Percentiles rank a stretch among this genome's conserved stretches.
Conservation (phyloP, 139 green algal genomes). For the Coccomyxa sp. region DNA sequence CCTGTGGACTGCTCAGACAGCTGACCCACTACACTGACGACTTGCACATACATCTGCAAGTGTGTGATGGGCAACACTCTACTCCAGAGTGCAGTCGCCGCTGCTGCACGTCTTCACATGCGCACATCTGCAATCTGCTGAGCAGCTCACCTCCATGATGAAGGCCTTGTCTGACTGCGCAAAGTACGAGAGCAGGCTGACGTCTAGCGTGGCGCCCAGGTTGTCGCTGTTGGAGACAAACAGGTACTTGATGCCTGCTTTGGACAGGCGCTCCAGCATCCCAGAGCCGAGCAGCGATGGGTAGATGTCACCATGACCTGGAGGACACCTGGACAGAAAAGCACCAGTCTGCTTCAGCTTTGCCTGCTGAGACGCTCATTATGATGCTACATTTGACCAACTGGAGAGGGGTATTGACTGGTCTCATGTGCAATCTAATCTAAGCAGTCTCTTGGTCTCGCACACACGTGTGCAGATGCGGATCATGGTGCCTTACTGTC, state of each 20-base stretch:
- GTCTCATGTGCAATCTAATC: too few relatives aligned
- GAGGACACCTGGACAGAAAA: slow-evolving; percentile 83
- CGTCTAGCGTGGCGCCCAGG: slow-evolving; percentile 83
- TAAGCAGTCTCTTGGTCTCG: too few relatives aligned
- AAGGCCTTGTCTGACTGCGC: slow-evolving; percentile 64
- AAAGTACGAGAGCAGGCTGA: slow-evolving; percentile 84
- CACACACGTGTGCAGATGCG: too few relatives aligned
- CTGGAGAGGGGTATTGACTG: too few relatives aligned
- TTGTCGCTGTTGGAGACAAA: slow-evolving; percentile 88
- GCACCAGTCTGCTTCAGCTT: neutral
- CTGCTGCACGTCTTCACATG: neutral
- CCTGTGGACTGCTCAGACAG: too few relatives aligned
- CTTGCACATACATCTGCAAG: neutral
- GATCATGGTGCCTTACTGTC: too few relatives aligned
- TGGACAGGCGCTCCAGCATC: slow-evolving; percentile 78
- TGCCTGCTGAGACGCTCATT: too few relatives aligned
- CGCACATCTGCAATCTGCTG: neutral
- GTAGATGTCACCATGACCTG: slow-evolving; percentile 94
- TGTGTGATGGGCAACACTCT: too few relatives aligned
- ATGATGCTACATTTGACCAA: too few relatives aligned
- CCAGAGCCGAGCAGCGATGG: slow-evolving; percentile 80
- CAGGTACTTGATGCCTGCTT: slow-evolving; percentile 60
- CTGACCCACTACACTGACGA: neutral
- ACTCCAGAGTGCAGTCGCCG: too few relatives aligned
- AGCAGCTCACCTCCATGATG: slow-evolving; percentile 80